Conservation (phyloP, 2,329 filamentous ascomycete genomes). For the Alternaria sp. region DNA sequence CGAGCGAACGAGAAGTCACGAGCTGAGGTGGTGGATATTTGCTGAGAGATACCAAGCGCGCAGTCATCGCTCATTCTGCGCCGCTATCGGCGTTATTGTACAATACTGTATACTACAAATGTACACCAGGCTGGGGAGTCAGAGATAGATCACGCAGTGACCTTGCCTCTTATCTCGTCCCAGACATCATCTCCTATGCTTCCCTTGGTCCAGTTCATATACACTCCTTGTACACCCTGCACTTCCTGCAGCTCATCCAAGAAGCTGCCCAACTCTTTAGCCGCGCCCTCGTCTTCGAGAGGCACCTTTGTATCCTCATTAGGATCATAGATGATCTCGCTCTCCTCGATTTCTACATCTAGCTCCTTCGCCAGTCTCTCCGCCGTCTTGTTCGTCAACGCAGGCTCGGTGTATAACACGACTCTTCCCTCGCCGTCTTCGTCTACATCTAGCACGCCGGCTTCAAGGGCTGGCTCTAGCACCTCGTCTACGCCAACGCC, state of each 20-base stretch:
- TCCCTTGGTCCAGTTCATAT: constrained; percentile 67
- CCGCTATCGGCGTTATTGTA: constrained; percentile 35
- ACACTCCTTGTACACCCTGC: constrained; percentile 80
- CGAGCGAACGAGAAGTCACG: not conserved
- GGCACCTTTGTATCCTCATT: constrained; percentile 78
- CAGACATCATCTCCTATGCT: constrained; percentile 46
- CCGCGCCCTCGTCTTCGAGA: constrained; percentile 64
- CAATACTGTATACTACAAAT: constrained; percentile 6
- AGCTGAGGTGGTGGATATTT: not conserved
- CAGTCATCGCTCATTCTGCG: constrained; percentile 31
- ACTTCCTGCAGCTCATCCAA: constrained; percentile 68
- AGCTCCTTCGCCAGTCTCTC: constrained; percentile 68
- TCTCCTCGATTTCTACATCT: constrained; percentile 71
- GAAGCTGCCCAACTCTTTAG: constrained; percentile 65
- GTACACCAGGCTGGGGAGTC: not conserved
- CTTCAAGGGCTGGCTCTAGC: constrained; percentile 82
- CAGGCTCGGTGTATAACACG: constrained; percentile 73
- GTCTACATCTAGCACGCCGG: constrained; percentile 77
- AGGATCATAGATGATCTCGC: constrained; percentile 84
- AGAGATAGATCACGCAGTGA: constrained; percentile 32
- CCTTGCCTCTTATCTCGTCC: constrained; percentile 48
- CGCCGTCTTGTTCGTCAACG: constrained; percentile 67
- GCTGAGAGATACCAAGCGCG: constrained; percentile 26
- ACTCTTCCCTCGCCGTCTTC: constrained; percentile 72
- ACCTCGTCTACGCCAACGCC: constrained; percentile 69